phyloP scores from a whole-genome alignment of 1,284 basidiomycete species.

The Moesziomyces parantarcticus region DNA sequence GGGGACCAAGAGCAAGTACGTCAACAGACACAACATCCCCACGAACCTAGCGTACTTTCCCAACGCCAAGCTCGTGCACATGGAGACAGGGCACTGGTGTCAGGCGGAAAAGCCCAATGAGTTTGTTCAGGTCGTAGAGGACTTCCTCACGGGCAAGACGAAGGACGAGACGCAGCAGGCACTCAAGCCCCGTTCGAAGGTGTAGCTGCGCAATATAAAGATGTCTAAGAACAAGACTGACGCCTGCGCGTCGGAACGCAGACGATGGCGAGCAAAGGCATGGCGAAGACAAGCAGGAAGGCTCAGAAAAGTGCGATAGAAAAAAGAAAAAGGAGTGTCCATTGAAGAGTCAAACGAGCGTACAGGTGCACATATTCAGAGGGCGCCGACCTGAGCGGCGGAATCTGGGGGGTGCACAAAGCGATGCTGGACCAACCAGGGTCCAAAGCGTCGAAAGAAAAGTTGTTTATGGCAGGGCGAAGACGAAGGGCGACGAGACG shows the following conservation, averaged over 20 bases:
- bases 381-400: no score
- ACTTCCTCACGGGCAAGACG: constrained; percentile 57
- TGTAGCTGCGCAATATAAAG: no score
- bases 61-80: constrained; percentile 69
- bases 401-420: not conserved
- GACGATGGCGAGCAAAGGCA: no score
- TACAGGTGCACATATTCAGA: no score
- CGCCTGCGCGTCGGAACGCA: no score
- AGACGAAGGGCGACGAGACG: not conserved
- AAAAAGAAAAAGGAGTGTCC: not conserved
- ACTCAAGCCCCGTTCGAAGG: constrained; percentile 26
- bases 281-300: no score
- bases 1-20: constrained; percentile 75
- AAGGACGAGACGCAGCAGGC: constrained; percentile 31
- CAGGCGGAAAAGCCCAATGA: constrained; percentile 68
- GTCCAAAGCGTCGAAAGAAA: not conserved
- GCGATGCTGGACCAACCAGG: constrained; percentile 15
- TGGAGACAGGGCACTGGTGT: constrained; percentile 70
- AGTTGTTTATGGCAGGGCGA: no score
- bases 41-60: constrained; percentile 78
- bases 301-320: not conserved
- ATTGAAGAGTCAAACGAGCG: not conserved
- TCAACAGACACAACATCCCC: constrained; percentile 76
- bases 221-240: no score
- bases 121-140: constrained; percentile 65